These are phyloP conservation scores for Pythium sp. DNA, from an alignment of 352 stramenopile genomes.

Conservation along the genomic window DNA sequence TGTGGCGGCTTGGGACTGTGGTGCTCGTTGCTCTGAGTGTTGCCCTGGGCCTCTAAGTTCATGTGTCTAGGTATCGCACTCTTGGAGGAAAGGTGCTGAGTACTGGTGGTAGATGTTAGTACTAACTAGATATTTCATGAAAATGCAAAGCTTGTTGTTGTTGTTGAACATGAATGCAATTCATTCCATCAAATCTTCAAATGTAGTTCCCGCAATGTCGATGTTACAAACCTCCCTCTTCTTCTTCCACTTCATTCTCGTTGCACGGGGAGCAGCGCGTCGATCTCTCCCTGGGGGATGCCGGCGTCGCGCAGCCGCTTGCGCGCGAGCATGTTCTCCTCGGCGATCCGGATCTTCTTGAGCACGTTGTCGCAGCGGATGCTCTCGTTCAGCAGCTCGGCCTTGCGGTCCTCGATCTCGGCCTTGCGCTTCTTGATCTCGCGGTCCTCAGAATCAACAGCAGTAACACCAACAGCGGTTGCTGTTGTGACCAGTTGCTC, in stretches of 20 bases:
- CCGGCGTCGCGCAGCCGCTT: constrained; percentile 42
- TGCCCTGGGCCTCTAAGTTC: not conserved
- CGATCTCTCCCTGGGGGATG: constrained; percentile 18
- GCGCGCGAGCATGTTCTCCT: constrained; percentile 31
- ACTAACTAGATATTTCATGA: no score
- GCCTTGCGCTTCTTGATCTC: constrained; percentile 8
- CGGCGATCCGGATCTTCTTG: constrained; percentile 14
- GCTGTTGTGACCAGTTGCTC: not conserved
- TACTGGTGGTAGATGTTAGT: no score
- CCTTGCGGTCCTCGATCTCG: constrained; percentile 14
- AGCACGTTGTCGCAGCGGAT: constrained; percentile 19
- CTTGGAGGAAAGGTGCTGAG: no score
- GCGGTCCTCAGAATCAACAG: not conserved
- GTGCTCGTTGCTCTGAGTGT: not conserved
- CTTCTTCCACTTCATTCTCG: not conserved
- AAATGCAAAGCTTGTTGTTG: no score
- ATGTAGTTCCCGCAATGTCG: not conserved
- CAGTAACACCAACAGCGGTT: not conserved
- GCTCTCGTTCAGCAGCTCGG: constrained; percentile 13
- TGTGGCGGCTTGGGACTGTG: not conserved
- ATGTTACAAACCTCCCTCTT: not conserved
- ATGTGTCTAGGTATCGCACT: no score
- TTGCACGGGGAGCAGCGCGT: constrained; percentile 19
- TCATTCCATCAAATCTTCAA: not conserved
- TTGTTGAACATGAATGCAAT: no score